Conservation (phyloP, 139 green algal species). For the Volvox reticuliferus region DNA sequence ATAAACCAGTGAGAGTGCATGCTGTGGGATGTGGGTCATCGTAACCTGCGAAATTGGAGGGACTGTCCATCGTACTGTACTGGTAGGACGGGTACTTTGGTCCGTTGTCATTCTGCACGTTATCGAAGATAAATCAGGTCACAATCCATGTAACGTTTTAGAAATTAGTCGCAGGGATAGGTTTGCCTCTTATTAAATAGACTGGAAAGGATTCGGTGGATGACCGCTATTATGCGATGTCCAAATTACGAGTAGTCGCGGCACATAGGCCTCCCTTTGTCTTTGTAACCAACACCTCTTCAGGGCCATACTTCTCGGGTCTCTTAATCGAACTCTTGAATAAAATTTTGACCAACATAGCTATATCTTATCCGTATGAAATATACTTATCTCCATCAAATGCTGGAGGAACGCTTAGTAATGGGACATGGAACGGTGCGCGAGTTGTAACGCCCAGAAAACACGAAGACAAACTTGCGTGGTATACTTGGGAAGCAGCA, state of each 20-base stretch:
- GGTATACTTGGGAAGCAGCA: background rate
- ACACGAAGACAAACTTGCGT: background rate
- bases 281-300: background rate
- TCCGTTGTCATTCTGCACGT: too few relatives aligned
- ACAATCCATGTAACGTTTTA: too few relatives aligned
- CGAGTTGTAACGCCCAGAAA: too few relatives aligned
- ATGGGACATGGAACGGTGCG: conserved; percentile 1
- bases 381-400: conserved; percentile 4
- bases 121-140: too few relatives aligned
- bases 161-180: too few relatives aligned
- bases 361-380: background rate
- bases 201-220: too few relatives aligned
- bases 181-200: too few relatives aligned
- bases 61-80: too few relatives aligned
- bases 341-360: background rate
- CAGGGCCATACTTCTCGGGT: background rate
- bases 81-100: too few relatives aligned
- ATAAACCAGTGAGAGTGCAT: too few relatives aligned
- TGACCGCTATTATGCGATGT: background rate
- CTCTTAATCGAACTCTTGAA: conserved; percentile 12
- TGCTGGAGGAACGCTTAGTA: background rate
- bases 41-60: too few relatives aligned
- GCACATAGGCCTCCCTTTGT: conserved; percentile 31
- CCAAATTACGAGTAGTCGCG: background rate
- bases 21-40: too few relatives aligned